Base-by-base conservation (phyloP, 208 protist species). In the Leishmania amazonensis region DNA sequence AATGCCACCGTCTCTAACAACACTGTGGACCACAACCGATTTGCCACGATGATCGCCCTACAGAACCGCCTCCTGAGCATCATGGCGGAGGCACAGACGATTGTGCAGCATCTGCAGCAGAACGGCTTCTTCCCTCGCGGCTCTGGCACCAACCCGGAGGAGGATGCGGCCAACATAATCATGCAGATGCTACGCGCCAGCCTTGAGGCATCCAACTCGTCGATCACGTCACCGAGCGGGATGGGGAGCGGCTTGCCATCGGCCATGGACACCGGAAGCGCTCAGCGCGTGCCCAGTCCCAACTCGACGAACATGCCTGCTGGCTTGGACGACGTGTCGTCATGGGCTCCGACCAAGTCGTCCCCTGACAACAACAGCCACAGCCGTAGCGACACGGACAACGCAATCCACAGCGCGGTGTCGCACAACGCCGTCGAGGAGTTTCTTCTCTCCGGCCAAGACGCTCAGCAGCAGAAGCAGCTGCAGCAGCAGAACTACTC, bases 61-160 rank as follows among this genome's bases (percentile, higher is more conserved):
- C 87, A 90, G 80, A 88, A 91, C 71, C 85, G 86, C 1, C 90
- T 93, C 8, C 62, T 87, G 62, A 65, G 64, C 40, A 81, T 90
- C 28, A 81, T 93, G 54, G 81, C 76, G 5, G 86, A 93, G 80
- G 90, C 87, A 47, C 82, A 85, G 71, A 78, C 53, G 5, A 85
- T 88, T 67, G 85, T 93, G 13, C 74, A 76, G 64, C 76, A 90
- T 62, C 85, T 93, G 0, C 87, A 93, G 79, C 79, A 89, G 70
- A 85, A 87, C 58, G 83, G 85, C 74, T 83, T 87, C 54, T 88
- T 93, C 67, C 83, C 84, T 0, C 81, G 82, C 65, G 77, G 87
- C 57, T 35, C 51, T 58, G 85, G 83, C 47, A 62, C 65, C 28
- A 83, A 82, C 49, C 70, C 80, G 47, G 79, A 84, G 76, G 73